A percentile compares a stretch with the other conserved stretches of the same genome.
These are phyloP conservation scores for Xylariaceae sp. DNA, from an alignment of 2,329 filamentous ascomycete genomes.

Conservation along the genomic window DNA sequence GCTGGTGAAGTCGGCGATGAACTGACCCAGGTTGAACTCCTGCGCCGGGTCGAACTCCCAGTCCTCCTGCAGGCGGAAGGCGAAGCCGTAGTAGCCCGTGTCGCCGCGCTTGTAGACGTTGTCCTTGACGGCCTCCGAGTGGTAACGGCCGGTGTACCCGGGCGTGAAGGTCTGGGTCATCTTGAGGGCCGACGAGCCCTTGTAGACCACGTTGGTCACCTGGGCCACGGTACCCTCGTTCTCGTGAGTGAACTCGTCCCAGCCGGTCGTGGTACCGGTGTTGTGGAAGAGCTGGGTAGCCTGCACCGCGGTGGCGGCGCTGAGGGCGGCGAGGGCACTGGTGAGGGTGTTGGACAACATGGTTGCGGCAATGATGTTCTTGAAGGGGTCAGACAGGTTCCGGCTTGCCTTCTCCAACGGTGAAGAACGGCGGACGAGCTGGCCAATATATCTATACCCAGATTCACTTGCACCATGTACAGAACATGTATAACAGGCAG, in stretches of 20 bases:
- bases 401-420: too few species aligned
- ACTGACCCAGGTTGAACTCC: slow-evolving; percentile 45
- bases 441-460: too few species aligned
- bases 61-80: slow-evolving; percentile 41
- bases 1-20: slow-evolving; percentile 44
- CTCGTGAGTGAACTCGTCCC: slow-evolving; percentile 37
- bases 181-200: slow-evolving; percentile 37
- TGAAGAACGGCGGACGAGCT: too few species aligned
- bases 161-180: slow-evolving; percentile 41
- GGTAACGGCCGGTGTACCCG: slow-evolving; percentile 41
- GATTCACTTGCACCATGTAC: too few species aligned
- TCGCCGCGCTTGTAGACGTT: slow-evolving; percentile 42
- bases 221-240: slow-evolving; percentile 38
- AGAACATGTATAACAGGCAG: too few species aligned
- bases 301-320: slow-evolving; percentile 22
- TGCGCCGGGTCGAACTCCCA: slow-evolving; percentile 43
- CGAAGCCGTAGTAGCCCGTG: slow-evolving; percentile 45
- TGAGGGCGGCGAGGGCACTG: slow-evolving; percentile 21
- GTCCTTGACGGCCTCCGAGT: slow-evolving; percentile 42
- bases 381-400: too few species aligned
- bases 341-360: slow-evolving; percentile 12
- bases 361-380: too few species aligned
- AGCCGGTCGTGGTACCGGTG: slow-evolving; percentile 37
- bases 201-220: slow-evolving; percentile 38
- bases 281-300: slow-evolving; percentile 40